Evolutionary conservation across 2,329 filamentous ascomycete species (phyloP), one percentile per base, ranked within the genome.

Genomic region (Nemania sp.): DNA sequence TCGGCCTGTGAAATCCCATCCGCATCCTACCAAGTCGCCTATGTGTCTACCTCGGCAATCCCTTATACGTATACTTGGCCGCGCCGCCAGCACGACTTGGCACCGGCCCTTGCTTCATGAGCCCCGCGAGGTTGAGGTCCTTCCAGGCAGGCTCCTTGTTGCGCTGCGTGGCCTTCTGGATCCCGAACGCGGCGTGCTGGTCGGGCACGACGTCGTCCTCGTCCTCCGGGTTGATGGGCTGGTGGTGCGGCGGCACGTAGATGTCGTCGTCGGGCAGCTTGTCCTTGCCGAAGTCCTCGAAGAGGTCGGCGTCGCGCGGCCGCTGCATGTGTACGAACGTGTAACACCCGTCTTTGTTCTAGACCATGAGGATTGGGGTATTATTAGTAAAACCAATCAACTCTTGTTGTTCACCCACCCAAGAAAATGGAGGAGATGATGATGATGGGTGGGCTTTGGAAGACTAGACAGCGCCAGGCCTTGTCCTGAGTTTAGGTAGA

Each of bases 201-300:
- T 95, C 90, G 0, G 91, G 91, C 4, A 95, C 91, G 3, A 95
- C 89, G 71, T 95, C 91, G 72, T 95, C 91, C 76, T 95, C 90
- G 73, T 95, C 91, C 75, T 95, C 91, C 0, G 91, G 91, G 73
- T 95, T 94, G 71, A 92, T 82, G 42, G 91, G 91, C 73, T 92
- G 90, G 72, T 92, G 86, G 64, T 91, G 86, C 7, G 87, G 86
- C 35, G 89, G 86, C n/a, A 96, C 89, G 75, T 90, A 90, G 72
- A 95, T 90, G 58, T 93, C 90, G 77, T 95, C 91, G 63, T 83
- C 80, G n/a, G 87, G 87, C 46, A 90, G 83, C 70, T 82, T 84
- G 77, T 89, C 87, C 72, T 84, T 85, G 81, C 86, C 88, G 72
- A 90, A 89, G 74, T 89, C 87, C 73, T 94, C 91, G 67, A 93